Evolutionary conservation across 768 basidiomycete species (phyloP).

Genomic region (Crassisporium funariophilum): DNA sequence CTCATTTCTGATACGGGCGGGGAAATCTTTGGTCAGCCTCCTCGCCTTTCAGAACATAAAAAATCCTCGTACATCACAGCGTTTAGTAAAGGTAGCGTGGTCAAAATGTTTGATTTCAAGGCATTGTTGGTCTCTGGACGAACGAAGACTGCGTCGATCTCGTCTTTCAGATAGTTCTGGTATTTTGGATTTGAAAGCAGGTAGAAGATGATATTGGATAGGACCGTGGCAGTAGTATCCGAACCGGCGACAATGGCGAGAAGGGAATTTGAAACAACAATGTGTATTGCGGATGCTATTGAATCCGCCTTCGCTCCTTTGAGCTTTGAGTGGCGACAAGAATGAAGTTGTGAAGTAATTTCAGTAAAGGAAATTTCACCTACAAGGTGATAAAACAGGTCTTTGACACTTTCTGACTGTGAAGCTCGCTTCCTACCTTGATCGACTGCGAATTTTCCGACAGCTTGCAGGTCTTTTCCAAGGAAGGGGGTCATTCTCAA

Average conservation of each 20-base stretch:
- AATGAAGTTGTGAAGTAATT: not conserved
- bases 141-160: conserved; percentile 25
- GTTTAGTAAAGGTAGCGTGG: conserved; percentile 30
- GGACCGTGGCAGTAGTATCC: conserved; percentile 30
- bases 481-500: conserved; percentile 13
- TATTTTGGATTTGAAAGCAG: conserved; percentile 26
- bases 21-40: not conserved
- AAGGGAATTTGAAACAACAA: conserved; percentile 22
- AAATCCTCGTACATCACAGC: conserved; percentile 35
- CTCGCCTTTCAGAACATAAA: not conserved
- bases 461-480: conserved; percentile 12
- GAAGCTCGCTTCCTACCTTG: conserved; percentile 23
- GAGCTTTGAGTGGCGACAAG: conserved; percentile 2
- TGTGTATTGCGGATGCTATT: conserved; percentile 8
- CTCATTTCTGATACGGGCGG: conserved; percentile 32
- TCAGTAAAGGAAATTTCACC: not conserved
- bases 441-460: conserved; percentile 17
- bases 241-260: conserved; percentile 35
- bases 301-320: conserved; percentile 16
- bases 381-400: conserved; percentile 33
- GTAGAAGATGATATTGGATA: conserved; percentile 29
- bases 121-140: conserved; percentile 12
- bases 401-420: conserved; percentile 18
- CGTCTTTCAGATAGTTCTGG: conserved; percentile 25
- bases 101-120: conserved; percentile 19